phyloP scores from a whole-genome alignment of 345 rosid species.

The Psidium friedrichsthalianum region DNA sequence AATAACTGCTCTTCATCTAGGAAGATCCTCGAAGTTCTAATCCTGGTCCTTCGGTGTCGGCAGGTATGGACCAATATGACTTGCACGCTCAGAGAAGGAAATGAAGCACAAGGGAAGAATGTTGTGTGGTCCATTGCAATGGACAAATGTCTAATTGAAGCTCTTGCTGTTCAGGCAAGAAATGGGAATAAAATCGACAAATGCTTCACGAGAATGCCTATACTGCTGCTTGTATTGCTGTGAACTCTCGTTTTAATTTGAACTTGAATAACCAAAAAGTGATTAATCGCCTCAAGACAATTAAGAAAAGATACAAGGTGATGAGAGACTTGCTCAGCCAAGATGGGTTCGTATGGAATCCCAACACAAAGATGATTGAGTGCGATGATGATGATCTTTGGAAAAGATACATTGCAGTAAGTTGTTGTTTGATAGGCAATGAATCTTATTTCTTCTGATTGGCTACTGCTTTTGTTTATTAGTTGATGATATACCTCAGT shows the following conservation, averaged over 20 bases:
- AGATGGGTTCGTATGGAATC: slow-evolving; percentile 78
- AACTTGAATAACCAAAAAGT: slow-evolving; percentile 77
- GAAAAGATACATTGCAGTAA: slow-evolving; percentile 72
- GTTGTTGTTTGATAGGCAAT: slow-evolving; percentile 3
- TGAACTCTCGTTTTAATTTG: slow-evolving; percentile 53
- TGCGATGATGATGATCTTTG: slow-evolving; percentile 67
- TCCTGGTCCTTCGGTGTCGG: not conserved
- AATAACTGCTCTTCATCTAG: not conserved
- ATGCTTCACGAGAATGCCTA: slow-evolving; percentile 73
- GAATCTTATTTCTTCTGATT: not conserved
- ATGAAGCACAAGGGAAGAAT: slow-evolving; percentile 79
- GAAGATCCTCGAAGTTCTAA: not conserved
- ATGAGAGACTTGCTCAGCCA: slow-evolving; percentile 65
- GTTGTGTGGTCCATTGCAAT: slow-evolving; percentile 83
- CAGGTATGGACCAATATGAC: slow-evolving; percentile 65
- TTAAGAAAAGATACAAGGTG: slow-evolving; percentile 75
- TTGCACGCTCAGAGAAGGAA: slow-evolving; percentile 45
- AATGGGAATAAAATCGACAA: slow-evolving; percentile 76
- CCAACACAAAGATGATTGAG: slow-evolving; percentile 54
- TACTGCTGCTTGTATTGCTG: slow-evolving; percentile 65
- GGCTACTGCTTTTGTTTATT: not conserved
- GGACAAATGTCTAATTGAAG: slow-evolving; percentile 85
- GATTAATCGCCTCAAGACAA: slow-evolving; percentile 77
- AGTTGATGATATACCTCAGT: not conserved
- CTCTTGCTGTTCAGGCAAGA: slow-evolving; percentile 73